Evolutionary conservation across 169 alveolate genomes (phyloP).

Genomic region (Plasmodium yoelii): DNA sequence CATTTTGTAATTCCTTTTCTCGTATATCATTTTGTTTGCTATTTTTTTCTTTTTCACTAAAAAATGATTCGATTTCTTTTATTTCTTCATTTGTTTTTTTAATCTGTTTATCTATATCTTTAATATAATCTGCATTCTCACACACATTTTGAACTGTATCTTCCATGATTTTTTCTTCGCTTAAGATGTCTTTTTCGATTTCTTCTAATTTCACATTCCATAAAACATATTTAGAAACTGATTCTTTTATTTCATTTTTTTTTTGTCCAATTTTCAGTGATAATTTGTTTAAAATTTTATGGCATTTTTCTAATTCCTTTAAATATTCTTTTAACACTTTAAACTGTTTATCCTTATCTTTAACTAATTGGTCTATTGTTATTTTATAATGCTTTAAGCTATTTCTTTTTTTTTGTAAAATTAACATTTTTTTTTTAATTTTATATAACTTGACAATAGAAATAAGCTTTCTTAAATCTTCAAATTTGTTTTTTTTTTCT

Average conservation of each 20-base stretch:
- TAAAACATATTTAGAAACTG: conserved; percentile 27
- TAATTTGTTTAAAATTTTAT: conserved; percentile 56
- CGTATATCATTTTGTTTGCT: not conserved
- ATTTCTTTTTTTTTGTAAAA: conserved; percentile 31
- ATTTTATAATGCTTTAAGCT: conserved; percentile 68
- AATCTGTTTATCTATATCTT: conserved; percentile 32
- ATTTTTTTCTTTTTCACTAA: conserved; percentile 4
- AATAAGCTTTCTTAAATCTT: conserved; percentile 21
- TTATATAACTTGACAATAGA: conserved; percentile 20
- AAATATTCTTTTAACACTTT: conserved; percentile 48
- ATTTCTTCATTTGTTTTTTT: conserved; percentile 40
- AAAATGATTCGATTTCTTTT: conserved; percentile 14
- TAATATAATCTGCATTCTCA: conserved; percentile 35
- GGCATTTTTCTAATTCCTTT: conserved; percentile 70
- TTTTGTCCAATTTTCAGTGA: conserved; percentile 2
- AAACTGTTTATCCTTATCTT: conserved; percentile 45
- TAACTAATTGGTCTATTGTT: conserved; percentile 69
- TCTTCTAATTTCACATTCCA: conserved; percentile 29
- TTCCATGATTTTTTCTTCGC: conserved; percentile 53
- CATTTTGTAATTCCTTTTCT: conserved; percentile 5
- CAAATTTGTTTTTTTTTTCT: conserved; percentile 34
- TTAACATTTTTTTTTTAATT: conserved; percentile 31
- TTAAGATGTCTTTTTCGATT: conserved; percentile 17
- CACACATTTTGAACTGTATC: conserved; percentile 40
- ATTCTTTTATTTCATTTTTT: conserved; percentile 38